Conservation (phyloP, 1,139 yeast species). For the Saccharomyces hybrid region DNA sequence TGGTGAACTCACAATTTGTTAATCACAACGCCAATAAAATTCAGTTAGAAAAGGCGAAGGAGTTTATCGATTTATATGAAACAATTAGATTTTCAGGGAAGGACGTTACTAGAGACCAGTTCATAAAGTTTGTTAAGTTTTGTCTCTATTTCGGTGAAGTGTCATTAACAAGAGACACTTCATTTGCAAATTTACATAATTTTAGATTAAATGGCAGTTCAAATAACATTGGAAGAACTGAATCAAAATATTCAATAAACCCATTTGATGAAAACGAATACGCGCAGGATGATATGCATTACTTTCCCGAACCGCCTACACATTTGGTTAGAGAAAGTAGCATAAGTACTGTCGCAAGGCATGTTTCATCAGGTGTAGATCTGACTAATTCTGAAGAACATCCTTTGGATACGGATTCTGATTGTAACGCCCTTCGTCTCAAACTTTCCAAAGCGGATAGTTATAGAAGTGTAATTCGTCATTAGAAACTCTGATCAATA, state of each 20-base stretch:
- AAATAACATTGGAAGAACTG: background rate
- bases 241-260: conserved; percentile 2
- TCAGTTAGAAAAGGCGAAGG: conserved; percentile 25
- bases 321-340: conserved; percentile 8
- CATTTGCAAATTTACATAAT: background rate
- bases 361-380: conserved; percentile 6
- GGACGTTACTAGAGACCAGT: conserved; percentile 51
- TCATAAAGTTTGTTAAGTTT: conserved; percentile 51
- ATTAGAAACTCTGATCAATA: background rate
- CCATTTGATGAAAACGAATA: conserved; percentile 3
- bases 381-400: background rate
- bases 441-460: conserved; percentile 9
- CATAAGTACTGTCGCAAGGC: conserved; percentile 17
- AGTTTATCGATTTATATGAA: conserved; percentile 58
- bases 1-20: conserved; percentile 19
- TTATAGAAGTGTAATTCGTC: conserved; percentile 11
- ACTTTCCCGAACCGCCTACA: conserved; percentile 7
- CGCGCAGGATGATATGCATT: conserved; percentile 7
- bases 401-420: background rate
- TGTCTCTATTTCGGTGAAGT: conserved; percentile 31
- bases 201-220: background rate
- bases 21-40: conserved; percentile 9
- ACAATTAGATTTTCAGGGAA: conserved; percentile 59
- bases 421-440: background rate
- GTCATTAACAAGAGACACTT: conserved; percentile 12